phyloP scores from a whole-genome alignment of 768 basidiomycete species.

The Lentinula raphanica region DNA sequence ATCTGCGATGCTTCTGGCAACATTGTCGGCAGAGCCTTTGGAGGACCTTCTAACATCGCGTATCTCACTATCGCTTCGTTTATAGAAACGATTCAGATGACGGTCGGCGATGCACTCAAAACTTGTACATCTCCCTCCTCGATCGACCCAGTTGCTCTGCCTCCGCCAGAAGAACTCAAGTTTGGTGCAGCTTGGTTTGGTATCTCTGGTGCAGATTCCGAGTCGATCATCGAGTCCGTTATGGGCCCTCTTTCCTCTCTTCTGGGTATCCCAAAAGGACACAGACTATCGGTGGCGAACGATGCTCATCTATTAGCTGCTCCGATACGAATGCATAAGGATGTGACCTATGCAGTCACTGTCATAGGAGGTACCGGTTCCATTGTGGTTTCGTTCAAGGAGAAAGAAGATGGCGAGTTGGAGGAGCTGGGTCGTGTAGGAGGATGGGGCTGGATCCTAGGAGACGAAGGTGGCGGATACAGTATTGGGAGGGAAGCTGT shows the following conservation, averaged over 20 bases:
- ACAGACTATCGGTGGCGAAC: conserved; percentile 61
- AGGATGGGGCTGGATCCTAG: conserved; percentile 82
- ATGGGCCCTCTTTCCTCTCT: conserved; percentile 50
- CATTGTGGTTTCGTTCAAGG: conserved; percentile 62
- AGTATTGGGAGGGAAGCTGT: conserved; percentile 74
- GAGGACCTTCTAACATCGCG: conserved; percentile 82
- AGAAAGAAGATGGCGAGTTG: conserved; percentile 31
- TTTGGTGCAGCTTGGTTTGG: conserved; percentile 81
- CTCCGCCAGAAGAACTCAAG: conserved; percentile 22
- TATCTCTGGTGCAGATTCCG: conserved; percentile 76
- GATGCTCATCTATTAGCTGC: conserved; percentile 84
- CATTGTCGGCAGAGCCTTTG: conserved; percentile 61
- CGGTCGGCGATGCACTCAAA: conserved; percentile 52
- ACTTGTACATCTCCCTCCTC: conserved; percentile 33
- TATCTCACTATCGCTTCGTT: conserved; percentile 68
- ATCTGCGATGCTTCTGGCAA: conserved; percentile 44
- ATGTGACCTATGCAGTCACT: conserved; percentile 58
- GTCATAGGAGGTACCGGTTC: conserved; percentile 82
- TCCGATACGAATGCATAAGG: conserved; percentile 58
- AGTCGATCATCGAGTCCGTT: conserved; percentile 53
- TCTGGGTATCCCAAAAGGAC: conserved; percentile 51
- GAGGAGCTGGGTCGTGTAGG: conserved; percentile 66
- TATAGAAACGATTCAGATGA: conserved; percentile 42
- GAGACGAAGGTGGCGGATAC: conserved; percentile 81
- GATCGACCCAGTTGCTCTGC: conserved; percentile 30